phyloP scores from a whole-genome alignment of 1,284 basidiomycete species.

The Sporisorium reilianum region DNA sequence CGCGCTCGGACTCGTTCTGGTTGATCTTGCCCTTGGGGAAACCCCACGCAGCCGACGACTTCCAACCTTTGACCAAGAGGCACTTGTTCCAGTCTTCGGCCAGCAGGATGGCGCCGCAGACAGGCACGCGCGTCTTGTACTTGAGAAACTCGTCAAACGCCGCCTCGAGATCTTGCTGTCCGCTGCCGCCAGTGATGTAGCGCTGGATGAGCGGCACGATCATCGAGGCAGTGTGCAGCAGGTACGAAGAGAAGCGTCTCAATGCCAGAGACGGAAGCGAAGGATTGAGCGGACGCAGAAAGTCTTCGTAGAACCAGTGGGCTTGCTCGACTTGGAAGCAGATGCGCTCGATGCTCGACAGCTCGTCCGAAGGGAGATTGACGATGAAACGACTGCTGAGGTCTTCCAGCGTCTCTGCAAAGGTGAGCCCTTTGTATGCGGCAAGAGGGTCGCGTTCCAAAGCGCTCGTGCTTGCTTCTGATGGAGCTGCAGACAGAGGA shows the following conservation, averaged over 20 bases:
- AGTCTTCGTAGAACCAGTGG: conserved; percentile 99
- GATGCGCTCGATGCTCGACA: conserved; percentile 88
- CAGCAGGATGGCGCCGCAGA: conserved; percentile 97
- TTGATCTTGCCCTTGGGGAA: conserved; percentile 99
- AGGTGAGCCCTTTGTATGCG: conserved; percentile 54
- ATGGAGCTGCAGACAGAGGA: conserved; percentile 11
- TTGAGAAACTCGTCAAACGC: conserved; percentile 70
- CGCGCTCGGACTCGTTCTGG: conserved; percentile 76
- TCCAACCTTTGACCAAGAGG: conserved; percentile 87
- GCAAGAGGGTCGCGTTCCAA: conserved; percentile 39
- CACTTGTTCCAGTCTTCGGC: conserved; percentile 85
- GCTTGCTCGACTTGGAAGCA: conserved; percentile 99
- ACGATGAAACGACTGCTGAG: conserved; percentile 83
- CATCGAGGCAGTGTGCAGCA: conserved; percentile 72
- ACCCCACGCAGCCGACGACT: conserved; percentile 94
- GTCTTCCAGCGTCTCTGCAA: conserved; percentile 69
- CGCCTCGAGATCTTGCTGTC: conserved; percentile 61
- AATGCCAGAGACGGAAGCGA: conserved; percentile 81
- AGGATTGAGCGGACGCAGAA: conserved; percentile 85
- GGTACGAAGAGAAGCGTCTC: conserved; percentile 92
- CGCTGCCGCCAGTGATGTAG: conserved; percentile 60
- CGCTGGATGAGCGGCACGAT: conserved; percentile 66
- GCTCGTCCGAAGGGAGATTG: conserved; percentile 93
- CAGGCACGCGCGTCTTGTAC: conserved; percentile 97
- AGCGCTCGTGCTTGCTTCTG: conserved; percentile 41